Conservation (phyloP, 225 moss, liverwort and hornwort genomes). For the Neckera pumila region DNA sequence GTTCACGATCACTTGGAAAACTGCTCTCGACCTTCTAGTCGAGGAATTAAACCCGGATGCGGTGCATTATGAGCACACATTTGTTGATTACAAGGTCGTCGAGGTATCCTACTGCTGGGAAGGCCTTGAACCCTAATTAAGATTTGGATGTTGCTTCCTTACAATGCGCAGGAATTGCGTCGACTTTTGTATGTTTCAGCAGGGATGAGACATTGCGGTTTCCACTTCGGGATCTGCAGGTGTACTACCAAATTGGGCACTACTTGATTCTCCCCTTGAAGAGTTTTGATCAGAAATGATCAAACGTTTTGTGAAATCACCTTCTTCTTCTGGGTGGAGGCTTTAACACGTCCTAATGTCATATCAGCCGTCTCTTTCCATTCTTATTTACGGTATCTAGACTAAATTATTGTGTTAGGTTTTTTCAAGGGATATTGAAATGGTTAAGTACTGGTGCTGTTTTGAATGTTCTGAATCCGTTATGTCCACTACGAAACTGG, state of each 20-base stretch:
- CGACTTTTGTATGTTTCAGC: neutral
- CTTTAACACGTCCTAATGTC: neutral
- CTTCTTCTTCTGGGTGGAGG: neutral
- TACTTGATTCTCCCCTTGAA: neutral
- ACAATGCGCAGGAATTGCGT: neutral
- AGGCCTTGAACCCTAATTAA: neutral
- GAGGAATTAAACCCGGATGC: neutral
- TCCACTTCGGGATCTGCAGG: neutral
- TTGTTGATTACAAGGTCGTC: slow-evolving; percentile 22
- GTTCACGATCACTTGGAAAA: slow-evolving; percentile 30
- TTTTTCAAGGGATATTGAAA: neutral
- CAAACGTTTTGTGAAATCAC: neutral
- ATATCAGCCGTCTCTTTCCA: neutral
- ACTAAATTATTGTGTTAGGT: neutral
- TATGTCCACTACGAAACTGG: neutral
- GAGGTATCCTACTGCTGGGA: slow-evolving; percentile 2
- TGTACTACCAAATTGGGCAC: neutral
- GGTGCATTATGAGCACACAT: slow-evolving; percentile 33
- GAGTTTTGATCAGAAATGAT: neutral
- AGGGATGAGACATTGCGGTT: too few relatives aligned
- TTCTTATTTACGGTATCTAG: neutral
- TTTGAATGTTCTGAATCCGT: neutral
- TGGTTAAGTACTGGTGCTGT: neutral
- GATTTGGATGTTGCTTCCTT: neutral
- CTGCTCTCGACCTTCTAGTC: slow-evolving; percentile 5